Conservation (phyloP, 768 basidiomycete genomes). For the Cystobasidium onofrii region DNA sequence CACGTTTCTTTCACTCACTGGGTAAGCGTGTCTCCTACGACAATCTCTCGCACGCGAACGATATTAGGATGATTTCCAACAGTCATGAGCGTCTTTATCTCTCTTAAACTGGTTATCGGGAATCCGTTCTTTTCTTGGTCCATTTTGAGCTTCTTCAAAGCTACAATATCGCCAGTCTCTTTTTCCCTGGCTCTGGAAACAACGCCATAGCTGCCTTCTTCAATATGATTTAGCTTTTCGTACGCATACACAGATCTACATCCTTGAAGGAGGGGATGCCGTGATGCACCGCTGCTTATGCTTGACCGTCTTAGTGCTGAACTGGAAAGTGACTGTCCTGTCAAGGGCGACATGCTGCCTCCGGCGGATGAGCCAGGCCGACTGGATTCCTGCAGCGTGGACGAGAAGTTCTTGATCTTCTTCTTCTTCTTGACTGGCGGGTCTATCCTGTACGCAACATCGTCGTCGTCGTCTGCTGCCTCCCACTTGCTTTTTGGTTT, state of each 20-base stretch:
- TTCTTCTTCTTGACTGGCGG: slow-evolving; percentile 32
- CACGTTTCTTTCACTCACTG: slow-evolving; percentile 62
- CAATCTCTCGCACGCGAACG: slow-evolving; percentile 91
- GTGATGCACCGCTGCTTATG: neutral
- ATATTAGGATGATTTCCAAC: slow-evolving; percentile 74
- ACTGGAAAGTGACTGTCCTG: neutral
- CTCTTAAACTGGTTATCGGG: slow-evolving; percentile 89
- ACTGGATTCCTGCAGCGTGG: slow-evolving; percentile 28
- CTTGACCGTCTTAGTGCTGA: neutral
- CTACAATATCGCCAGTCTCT: slow-evolving; percentile 88
- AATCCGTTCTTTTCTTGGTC: slow-evolving; percentile 99
- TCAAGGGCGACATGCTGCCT: neutral
- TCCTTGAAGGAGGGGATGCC: slow-evolving; percentile 68
- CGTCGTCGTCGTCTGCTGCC: slow-evolving; percentile 35
- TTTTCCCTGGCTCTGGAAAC: slow-evolving; percentile 95
- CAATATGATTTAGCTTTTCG: slow-evolving; percentile 91
- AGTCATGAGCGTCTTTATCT: slow-evolving; percentile 91
- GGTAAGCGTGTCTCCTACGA: slow-evolving; percentile 94
- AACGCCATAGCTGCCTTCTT: slow-evolving; percentile 95
- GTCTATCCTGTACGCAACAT: slow-evolving; percentile 12
- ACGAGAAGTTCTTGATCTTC: slow-evolving; percentile 24
- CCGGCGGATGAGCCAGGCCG: neutral
- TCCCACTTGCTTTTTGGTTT: slow-evolving; percentile 30
- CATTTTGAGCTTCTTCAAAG: slow-evolving; percentile 92
- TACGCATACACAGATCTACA: slow-evolving; percentile 92